Conservation (phyloP, 805 yeast species). For the Myxozyma neotropica region DNA sequence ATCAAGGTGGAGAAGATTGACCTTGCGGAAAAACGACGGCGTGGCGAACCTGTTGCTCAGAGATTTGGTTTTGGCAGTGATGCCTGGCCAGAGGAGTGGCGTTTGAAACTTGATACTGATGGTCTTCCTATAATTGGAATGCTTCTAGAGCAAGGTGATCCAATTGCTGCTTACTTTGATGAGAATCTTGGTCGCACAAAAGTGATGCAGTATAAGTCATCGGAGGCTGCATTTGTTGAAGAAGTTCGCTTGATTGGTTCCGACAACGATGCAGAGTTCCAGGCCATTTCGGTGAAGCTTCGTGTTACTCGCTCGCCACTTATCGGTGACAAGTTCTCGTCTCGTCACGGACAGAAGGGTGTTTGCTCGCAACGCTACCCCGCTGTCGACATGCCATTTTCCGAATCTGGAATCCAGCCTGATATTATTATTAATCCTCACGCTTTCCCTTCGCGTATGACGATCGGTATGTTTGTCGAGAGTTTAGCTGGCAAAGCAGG, state of each 20-base stretch:
- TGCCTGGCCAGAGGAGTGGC: conserved; percentile 90
- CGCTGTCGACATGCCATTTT: conserved; percentile 92
- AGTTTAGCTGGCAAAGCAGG: conserved; percentile 99
- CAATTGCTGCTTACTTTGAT: conserved; percentile 89
- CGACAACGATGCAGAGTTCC: conserved; percentile 79
- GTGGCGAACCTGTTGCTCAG: conserved; percentile 93
- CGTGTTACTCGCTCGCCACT: conserved; percentile 89
- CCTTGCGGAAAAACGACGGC: conserved; percentile 69
- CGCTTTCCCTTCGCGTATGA: conserved; percentile 99
- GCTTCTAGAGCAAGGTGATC: conserved; percentile 91
- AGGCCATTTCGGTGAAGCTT: conserved; percentile 81
- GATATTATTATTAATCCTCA: conserved; percentile 98
- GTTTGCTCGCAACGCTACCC: conserved; percentile 99
- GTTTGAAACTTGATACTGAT: conserved; percentile 82
- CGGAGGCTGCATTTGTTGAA: conserved; percentile 92
- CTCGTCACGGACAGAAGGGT: conserved; percentile 98
- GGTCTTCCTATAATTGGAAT: conserved; percentile 91
- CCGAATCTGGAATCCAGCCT: conserved; percentile 95
- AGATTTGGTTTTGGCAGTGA: conserved; percentile 94
- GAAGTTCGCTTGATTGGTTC: conserved; percentile 92
- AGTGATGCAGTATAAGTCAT: conserved; percentile 88
- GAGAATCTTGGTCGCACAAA: conserved; percentile 89
- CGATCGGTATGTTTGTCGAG: conserved; percentile 99
- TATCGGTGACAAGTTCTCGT: conserved; percentile 96
- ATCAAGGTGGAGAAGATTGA: conserved; percentile 94